A percentile compares a stretch with the other conserved stretches of the same genome.
Conservation (phyloP, 345 rosid genomes). For the Euphorbia peplus region DNA sequence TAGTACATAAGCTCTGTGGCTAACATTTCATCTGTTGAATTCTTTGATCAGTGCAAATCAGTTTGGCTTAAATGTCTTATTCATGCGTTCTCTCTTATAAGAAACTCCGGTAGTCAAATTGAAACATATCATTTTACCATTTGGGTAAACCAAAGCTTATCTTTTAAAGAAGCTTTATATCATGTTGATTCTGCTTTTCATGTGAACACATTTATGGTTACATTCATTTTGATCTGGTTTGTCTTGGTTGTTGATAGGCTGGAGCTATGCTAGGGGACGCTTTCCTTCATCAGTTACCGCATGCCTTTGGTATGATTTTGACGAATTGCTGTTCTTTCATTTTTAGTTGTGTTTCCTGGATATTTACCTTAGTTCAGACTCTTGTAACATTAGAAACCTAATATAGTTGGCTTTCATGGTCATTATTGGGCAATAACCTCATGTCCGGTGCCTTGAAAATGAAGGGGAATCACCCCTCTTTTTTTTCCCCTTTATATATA, state of each 20-base stretch:
- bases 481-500: no score
- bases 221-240: slow-evolving; percentile 13
- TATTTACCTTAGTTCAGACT: not conserved
- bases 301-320: slow-evolving; percentile 81
- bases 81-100: not conserved
- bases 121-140: not conserved
- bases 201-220: not conserved
- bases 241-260: slow-evolving; percentile 49
- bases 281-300: slow-evolving; percentile 97
- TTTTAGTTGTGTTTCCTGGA: not conserved
- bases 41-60: not conserved
- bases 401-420: not conserved
- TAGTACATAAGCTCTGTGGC: not conserved
- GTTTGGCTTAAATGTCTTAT: not conserved
- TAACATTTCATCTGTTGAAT: not conserved
- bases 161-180: not conserved
- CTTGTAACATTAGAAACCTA: not conserved
- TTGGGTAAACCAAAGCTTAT: not conserved
- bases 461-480: not conserved
- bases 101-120: not conserved
- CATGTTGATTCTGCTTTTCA: not conserved
- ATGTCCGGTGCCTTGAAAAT: not conserved
- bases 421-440: not conserved
- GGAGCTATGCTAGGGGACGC: slow-evolving; percentile 99
- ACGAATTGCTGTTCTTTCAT: not conserved